Evolutionary conservation across 306 rosid genomes (phyloP), one percentile per base, ranked within the genome.

Genomic region (Rosa multiflora): DNA sequence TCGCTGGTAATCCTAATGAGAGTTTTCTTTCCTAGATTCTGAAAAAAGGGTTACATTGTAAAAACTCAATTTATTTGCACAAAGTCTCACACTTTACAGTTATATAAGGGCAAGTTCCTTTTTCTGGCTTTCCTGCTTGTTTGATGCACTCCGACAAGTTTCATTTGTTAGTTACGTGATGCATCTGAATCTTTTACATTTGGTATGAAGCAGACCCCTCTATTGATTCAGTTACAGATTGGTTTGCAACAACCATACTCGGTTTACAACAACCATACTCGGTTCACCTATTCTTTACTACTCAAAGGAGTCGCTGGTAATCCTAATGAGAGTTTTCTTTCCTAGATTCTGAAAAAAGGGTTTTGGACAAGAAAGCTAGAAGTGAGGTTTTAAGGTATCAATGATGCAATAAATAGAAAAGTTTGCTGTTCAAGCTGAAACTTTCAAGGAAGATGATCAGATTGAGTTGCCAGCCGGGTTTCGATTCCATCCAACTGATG

Each of bases 401-500:
- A 15, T 6, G 37, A 46, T 23, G n/a, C 56, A 35, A 40, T 18
- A 47, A 71, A 90, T 91, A 97, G 93, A 90, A 79, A 86, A 85
- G 76, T 15, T 37, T 4, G 51, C 6, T 67, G 47, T 87, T 81
- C 63, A 78, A 5, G 59, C 46, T 0, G 83, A 77, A 1, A 4
- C 37, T 6, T 55, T 49, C 23, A 80, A 82, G 81, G 87, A 89
- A 78, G 90, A 91, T 10, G 88, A 87, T 37, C 80, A 85, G 70
- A 76, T 93, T 83, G 87, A 89, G 74, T 90, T 96, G 83, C 99
- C 99, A 0, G 87, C 92, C 0, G 99, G 99, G 0, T 95, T 95
- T 82, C 93, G 99, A 37, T 95, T 95, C 74, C 99, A 95, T 17
- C 99, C 99, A 0, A 91, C 97, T 8, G 98, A 95, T 85, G 99